Conservation (phyloP, 2,329 filamentous ascomycete genomes). For the Scedosporium aurantiacum region DNA sequence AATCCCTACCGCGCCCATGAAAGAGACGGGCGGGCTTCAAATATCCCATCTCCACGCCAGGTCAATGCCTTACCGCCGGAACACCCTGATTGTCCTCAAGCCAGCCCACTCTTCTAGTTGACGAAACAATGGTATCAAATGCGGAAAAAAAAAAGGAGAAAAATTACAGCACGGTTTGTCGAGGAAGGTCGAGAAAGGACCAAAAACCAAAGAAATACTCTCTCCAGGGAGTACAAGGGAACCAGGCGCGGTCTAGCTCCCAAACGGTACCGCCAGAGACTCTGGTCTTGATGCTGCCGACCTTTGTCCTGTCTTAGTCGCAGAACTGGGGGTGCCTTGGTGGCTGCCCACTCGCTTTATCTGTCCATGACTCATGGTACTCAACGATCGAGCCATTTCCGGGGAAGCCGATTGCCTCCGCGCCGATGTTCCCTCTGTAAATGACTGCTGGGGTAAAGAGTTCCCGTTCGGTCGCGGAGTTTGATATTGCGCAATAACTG, state of each 20-base stretch:
- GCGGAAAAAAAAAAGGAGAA: background rate
- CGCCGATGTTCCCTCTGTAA: constrained; percentile 8
- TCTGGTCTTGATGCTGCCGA: background rate
- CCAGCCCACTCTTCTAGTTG: background rate
- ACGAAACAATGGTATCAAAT: background rate
- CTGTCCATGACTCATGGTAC: constrained; percentile 20
- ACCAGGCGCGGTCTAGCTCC: background rate
- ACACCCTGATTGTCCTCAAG: background rate
- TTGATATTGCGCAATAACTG: constrained; percentile 39
- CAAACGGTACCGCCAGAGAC: background rate
- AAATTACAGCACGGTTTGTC: background rate
- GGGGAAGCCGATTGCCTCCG: constrained; percentile 27
- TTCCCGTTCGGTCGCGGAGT: constrained; percentile 18
- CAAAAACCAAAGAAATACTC: background rate
- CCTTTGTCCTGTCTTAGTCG: background rate
- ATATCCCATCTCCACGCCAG: background rate
- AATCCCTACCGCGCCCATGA: background rate
- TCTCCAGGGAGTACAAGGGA: background rate
- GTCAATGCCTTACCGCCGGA: background rate
- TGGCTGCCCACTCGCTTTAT: constrained; percentile 22
- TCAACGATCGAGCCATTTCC: constrained; percentile 28
- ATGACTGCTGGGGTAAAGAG: constrained; percentile 9
- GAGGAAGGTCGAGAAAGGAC: background rate
- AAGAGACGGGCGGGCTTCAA: background rate
- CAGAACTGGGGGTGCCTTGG: constrained; percentile 11